Conservation (phyloP, 2,329 filamentous ascomycete genomes). For the Nemania serpens region DNA sequence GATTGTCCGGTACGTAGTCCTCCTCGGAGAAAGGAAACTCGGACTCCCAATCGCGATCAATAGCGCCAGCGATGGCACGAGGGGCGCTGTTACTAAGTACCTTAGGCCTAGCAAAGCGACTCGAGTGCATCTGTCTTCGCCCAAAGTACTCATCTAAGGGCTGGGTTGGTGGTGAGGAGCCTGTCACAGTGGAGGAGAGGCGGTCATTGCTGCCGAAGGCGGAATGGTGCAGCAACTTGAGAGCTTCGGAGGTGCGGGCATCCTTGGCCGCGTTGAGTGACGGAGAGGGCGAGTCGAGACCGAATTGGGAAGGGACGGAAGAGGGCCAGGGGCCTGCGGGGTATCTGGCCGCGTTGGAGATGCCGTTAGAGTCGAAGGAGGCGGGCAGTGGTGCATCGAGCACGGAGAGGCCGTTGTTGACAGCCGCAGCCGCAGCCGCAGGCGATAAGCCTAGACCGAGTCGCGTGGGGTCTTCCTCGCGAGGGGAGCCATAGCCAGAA, state of each 20-base stretch:
- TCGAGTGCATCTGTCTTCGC: constrained; percentile 72
- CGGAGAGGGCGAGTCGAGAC: constrained; percentile 81
- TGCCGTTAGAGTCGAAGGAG: constrained; percentile 94
- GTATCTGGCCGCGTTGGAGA: constrained; percentile 87
- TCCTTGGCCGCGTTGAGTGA: constrained; percentile 69
- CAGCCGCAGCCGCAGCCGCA: constrained; percentile 70
- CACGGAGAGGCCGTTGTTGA: constrained; percentile 77
- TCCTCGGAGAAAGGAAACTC: constrained; percentile 81
- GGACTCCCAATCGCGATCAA: constrained; percentile 67
- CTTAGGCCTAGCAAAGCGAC: constrained; percentile 70
- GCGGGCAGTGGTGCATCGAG: constrained; percentile 90
- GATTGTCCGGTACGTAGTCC: constrained; percentile 78
- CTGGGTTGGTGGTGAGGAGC: constrained; percentile 41
- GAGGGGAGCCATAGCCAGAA: constrained; percentile 80
- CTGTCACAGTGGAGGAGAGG: constrained; percentile 54
- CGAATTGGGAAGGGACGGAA: constrained; percentile 90
- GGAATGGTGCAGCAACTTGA: constrained; percentile 68
- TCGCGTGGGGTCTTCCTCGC: constrained; percentile 64
- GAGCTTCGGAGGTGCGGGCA: constrained; percentile 63
- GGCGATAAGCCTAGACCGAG: constrained; percentile 80
- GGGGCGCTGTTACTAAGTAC: constrained; percentile 71
- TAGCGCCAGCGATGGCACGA: constrained; percentile 65
- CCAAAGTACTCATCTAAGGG: constrained; percentile 65
- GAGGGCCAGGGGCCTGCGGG: constrained; percentile 80
- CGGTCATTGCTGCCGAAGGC: constrained; percentile 71